Evolutionary conservation across 176 grass and related monocot species (phyloP), one percentile per base, ranked within the genome.

Genomic region (Eleusine coracana): DNA sequence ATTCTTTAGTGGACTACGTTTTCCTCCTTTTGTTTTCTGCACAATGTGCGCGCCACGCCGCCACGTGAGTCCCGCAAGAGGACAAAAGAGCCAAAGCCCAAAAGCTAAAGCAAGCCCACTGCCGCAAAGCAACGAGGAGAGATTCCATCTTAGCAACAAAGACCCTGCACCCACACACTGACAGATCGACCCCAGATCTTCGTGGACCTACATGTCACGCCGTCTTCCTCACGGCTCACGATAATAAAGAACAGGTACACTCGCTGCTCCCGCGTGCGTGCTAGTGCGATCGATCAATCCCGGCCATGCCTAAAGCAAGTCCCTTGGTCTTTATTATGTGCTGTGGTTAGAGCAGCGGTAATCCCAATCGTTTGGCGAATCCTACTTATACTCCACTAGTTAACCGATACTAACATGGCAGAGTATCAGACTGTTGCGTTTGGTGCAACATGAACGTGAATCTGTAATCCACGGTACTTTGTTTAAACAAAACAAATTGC

Each of bases 101-200:
- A 61, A 61, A 61, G 58, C 58, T 61, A 61, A 61, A 61, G 58
- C n/a, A 27, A 61, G 58, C n/a, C 58, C 58, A 61, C 58, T 61
- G 1, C n/a, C 21, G 6, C 21, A 60, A 60, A 59, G 55, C 52
- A 5, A 54, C 16, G 16, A 49, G 50, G 0, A 16, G 11, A 16
- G 3, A 51, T 3, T n/a, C n/a, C n/a, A 8, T 2, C 46, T n/a
- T n/a, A n/a, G n/a, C n/a, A n/a, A n/a, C n/a, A n/a, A 50, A 50
- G 13, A 16, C 13, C 54, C 5, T 55, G 7, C 18, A 6, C 54
- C 18, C 20, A 7, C 54, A 56, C 15, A 56, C 20, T 60, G 56
- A 25, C 56, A 60, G 21, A 1, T n/a, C 7, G 55, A 20, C 21
- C 55, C 7, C 55, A 7, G 20, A 9, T 23, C 6, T 23, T n/a